These are phyloP conservation scores for Fragilaria crotonensis DNA, from an alignment of 108 stramenopile species.

Conservation along the genomic window DNA sequence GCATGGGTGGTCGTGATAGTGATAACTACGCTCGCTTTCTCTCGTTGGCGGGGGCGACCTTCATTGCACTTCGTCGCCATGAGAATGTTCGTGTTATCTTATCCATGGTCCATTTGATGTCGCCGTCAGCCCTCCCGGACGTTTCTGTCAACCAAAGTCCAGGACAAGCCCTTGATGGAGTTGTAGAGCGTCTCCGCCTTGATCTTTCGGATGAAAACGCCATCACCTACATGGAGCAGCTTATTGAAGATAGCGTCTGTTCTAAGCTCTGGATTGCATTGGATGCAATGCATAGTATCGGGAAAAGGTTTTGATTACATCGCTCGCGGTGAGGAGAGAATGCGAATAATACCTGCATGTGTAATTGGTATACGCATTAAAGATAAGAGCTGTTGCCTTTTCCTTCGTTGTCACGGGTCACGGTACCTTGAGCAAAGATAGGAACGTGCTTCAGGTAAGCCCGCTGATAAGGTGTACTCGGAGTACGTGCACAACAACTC, in stretches of 20 bases:
- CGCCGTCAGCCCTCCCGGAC: slow-evolving; percentile 45
- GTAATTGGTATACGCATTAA: too few relatives aligned
- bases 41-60: slow-evolving; percentile 72
- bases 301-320: slow-evolving; percentile 56
- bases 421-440: too few relatives aligned
- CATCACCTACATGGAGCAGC: slow-evolving; percentile 64
- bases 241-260: slow-evolving; percentile 60
- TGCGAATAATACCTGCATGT: too few relatives aligned
- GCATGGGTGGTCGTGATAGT: slow-evolving; percentile 79
- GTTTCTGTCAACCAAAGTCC: slow-evolving; percentile 39
- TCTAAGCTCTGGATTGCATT: slow-evolving; percentile 85
- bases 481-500: too few relatives aligned
- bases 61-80: slow-evolving; percentile 67
- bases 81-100: slow-evolving; percentile 66
- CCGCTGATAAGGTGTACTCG: too few relatives aligned
- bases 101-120: slow-evolving; percentile 58
- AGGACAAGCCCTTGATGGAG: slow-evolving; percentile 50
- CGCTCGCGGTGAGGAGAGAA: too few relatives aligned
- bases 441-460: too few relatives aligned
- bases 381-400: too few relatives aligned
- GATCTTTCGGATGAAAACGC: slow-evolving; percentile 72
- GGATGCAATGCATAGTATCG: slow-evolving; percentile 77
- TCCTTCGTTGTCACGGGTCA: too few relatives aligned
- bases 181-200: slow-evolving; percentile 62
- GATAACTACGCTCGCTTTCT: slow-evolving; percentile 78